Evolutionary conservation across 176 grass and related monocot species (phyloP).

Genomic region (Phoenix dactylifera): DNA sequence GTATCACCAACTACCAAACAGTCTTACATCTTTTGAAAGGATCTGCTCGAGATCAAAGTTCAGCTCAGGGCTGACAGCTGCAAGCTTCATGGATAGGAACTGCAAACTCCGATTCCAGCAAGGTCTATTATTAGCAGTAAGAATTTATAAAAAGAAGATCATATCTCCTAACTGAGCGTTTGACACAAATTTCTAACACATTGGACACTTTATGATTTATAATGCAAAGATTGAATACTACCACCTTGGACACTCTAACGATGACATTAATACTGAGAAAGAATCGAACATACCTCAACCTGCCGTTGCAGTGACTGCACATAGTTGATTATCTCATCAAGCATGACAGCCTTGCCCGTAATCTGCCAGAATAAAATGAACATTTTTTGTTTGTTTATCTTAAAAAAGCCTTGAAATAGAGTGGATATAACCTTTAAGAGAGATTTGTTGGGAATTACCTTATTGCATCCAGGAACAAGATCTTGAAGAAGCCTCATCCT

Average conservation of each 20-base stretch:
- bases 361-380: too few species aligned
- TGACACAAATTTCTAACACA: too few species aligned
- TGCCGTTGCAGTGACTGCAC: too few species aligned
- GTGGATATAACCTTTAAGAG: neutral
- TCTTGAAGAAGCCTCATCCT: constrained; percentile 6
- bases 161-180: neutral
- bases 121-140: neutral
- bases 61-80: neutral
- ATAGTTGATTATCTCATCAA: too few species aligned
- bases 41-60: neutral
- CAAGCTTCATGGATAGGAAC: constrained; percentile 2
- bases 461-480: constrained; percentile 5
- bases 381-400: too few species aligned
- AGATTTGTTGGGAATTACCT: neutral
- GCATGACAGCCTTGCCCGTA: too few species aligned
- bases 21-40: neutral
- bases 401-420: neutral
- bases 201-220: too few species aligned
- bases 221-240: too few species aligned
- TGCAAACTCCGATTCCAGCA: neutral
- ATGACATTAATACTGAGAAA: too few species aligned
- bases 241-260: too few species aligned
- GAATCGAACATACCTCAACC: too few species aligned
- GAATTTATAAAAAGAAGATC: neutral
- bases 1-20: neutral